phyloP scores from a whole-genome alignment of 352 stramenopile species.

The Phytopythium montanum region DNA sequence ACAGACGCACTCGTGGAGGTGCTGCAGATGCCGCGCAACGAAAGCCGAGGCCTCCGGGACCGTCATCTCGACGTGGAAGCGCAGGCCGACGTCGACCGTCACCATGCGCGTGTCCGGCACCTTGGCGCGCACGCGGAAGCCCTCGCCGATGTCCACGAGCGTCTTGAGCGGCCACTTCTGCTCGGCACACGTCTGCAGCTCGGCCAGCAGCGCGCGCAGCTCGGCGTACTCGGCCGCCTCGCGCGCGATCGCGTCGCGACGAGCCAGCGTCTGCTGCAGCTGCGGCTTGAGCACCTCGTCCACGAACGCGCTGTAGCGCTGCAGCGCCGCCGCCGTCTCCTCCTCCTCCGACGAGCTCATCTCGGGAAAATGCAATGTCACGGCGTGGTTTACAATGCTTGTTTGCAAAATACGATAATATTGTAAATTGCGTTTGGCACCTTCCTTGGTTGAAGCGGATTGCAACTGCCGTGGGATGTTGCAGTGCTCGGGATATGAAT shows the following conservation, averaged over 20 bases:
- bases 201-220: conserved; percentile 40
- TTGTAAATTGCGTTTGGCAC: too few species aligned
- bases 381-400: too few species aligned
- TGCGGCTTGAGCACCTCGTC: conserved; percentile 69
- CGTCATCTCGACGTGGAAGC: conserved; percentile 82
- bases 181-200: conserved; percentile 15
- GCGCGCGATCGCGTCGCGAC: conserved; percentile 38
- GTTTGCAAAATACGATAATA: too few species aligned
- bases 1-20: conserved; percentile 49
- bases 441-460: too few species aligned
- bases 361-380: too few species aligned
- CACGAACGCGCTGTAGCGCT: conserved; percentile 63
- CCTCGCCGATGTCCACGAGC: conserved; percentile 69
- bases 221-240: conserved; percentile 71
- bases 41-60: conserved; percentile 52
- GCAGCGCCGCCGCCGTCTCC: conserved; percentile 27
- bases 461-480: too few species aligned
- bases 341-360: not conserved
- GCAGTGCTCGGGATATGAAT: too few species aligned
- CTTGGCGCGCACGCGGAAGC: conserved; percentile 74
- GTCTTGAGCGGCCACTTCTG: conserved; percentile 23
- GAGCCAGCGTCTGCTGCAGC: conserved; percentile 50
- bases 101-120: conserved; percentile 52
- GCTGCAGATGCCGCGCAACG: conserved; percentile 43
- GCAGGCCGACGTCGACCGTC: conserved; percentile 64